phyloP scores from a whole-genome alignment of 2,329 filamentous ascomycete species.

The Penicillium verrucosum region DNA sequence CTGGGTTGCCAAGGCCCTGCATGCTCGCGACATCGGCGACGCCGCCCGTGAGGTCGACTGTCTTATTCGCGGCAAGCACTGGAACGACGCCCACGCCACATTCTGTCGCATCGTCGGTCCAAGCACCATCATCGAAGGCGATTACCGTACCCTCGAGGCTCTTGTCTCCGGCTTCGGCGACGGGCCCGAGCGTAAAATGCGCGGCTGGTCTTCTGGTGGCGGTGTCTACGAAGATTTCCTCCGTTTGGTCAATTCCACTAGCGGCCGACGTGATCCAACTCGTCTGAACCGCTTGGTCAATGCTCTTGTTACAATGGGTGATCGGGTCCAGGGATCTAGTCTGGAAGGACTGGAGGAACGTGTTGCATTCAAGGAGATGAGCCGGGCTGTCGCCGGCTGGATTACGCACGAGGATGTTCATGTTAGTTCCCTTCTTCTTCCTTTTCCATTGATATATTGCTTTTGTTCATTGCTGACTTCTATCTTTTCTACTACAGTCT shows the following conservation, averaged over 20 bases:
- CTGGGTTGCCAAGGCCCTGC: slow-evolving; percentile 80
- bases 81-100: slow-evolving; percentile 77
- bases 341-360: slow-evolving; percentile 55
- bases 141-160: slow-evolving; percentile 66
- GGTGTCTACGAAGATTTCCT: slow-evolving; percentile 71
- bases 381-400: slow-evolving; percentile 65
- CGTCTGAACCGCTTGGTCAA: slow-evolving; percentile 47
- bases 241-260: slow-evolving; percentile 45
- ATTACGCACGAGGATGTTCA: slow-evolving; percentile 59
- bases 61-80: slow-evolving; percentile 72
- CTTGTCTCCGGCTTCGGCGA: slow-evolving; percentile 69
- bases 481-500: slow-evolving; percentile 17
- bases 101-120: slow-evolving; percentile 80
- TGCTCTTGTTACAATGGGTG: slow-evolving; percentile 45
- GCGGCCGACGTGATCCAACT: slow-evolving; percentile 40
- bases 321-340: slow-evolving; percentile 50
- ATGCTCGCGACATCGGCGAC: slow-evolving; percentile 71
- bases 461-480: slow-evolving; percentile 7
- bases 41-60: slow-evolving; percentile 70
- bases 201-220: slow-evolving; percentile 75
- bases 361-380: slow-evolving; percentile 80
- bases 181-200: slow-evolving; percentile 58
- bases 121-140: slow-evolving; percentile 72
- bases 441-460: not conserved
- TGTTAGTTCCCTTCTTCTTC: slow-evolving; percentile 44